Evolutionary conservation across 192 early-diverging fungal species (phyloP).

Genomic region (Podila clonocystis): DNA sequence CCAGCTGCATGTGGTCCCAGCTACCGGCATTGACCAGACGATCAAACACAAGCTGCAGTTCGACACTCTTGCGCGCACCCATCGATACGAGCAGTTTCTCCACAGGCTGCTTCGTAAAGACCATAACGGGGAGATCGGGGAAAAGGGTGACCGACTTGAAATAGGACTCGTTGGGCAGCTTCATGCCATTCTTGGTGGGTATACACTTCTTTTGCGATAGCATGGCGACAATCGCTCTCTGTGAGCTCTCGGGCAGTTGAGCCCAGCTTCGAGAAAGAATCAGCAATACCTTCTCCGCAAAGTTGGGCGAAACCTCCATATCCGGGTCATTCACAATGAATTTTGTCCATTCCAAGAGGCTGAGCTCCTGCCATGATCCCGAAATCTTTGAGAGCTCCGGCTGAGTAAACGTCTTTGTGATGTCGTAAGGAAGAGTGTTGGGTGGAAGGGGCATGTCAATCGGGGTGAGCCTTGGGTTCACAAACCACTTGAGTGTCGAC

Average conservation of each 20-base stretch:
- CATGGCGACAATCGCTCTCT: constrained; percentile 33
- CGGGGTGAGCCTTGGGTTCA: constrained; percentile 76
- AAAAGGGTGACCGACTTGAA: constrained; percentile 85
- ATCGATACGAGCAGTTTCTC: constrained; percentile 70
- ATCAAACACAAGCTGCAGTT: constrained; percentile 86
- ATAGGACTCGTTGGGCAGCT: constrained; percentile 75
- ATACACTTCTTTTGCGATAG: constrained; percentile 67
- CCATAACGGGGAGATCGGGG: constrained; percentile 80
- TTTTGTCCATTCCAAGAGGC: constrained; percentile 69
- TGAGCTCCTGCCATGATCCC: constrained; percentile 63
- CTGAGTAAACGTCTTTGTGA: constrained; percentile 72
- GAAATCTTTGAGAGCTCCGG: constrained; percentile 65
- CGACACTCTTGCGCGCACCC: constrained; percentile 90
- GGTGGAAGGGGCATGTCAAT: constrained; percentile 68
- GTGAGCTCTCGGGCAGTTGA: constrained; percentile 40
- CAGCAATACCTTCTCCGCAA: constrained; percentile 74
- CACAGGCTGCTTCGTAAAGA: constrained; percentile 60
- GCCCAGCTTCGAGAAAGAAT: constrained; percentile 61
- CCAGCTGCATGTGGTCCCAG: constrained; percentile 86
- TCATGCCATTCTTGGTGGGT: constrained; percentile 76
- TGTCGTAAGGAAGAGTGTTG: constrained; percentile 66
- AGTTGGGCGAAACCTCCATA: constrained; percentile 60
- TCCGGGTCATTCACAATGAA: constrained; percentile 59
- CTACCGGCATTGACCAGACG: constrained; percentile 75
- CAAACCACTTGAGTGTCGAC: constrained; percentile 61